Evolutionary conservation across 768 basidiomycete species (phyloP), one percentile per base, ranked within the genome.

Genomic region (Podaxis sp.): DNA sequence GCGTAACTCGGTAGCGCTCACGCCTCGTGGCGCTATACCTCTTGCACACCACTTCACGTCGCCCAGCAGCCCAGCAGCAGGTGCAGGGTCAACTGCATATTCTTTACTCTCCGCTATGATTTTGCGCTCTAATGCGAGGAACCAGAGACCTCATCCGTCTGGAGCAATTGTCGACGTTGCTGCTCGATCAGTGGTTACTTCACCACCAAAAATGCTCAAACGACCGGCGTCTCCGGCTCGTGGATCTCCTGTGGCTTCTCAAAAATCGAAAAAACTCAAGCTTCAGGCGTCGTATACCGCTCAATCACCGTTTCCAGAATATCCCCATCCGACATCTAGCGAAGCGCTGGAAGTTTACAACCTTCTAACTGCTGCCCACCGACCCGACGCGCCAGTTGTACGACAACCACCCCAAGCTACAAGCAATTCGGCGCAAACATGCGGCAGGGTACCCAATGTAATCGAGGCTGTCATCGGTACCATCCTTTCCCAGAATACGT

Each of bases 401-500:
- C 74, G 75, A 42, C 65, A 61, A 7, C 22, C 66, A 6, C 73
- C 77, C 46, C 40, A 67, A 2, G 3, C 63, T 2, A 49, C 67
- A 19, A 73, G 65, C 44, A 79, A 83, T 64, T 75, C 84, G 7
- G 81, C 81, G 4, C 58, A 67, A 61, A 80, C 80, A 0, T 82
- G 81, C 56, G 83, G 81, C 2, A 70, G 75, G 42, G 78, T 79
- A 2, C 79, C 80, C 2, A 82, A 87, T 66, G 83, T 87, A 64
- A 76, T 87, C 60, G 86, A 86, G 63, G 73, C 83, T 11, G 79
- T 87, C 64, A 82, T 88, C 40, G 82, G 78, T 24, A 85, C 84
- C 0, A 77, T 88, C 61, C 80, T 88, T 36, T 86, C 85, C 36
- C 86, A 87, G 68, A 86, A 85, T 64, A 87, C 86, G 1, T 82